Percentiles rank a stretch among this genome's conserved stretches.
phyloP scores from a whole-genome alignment of 208 protist genomes.

The Wallacemonas sp. region DNA sequence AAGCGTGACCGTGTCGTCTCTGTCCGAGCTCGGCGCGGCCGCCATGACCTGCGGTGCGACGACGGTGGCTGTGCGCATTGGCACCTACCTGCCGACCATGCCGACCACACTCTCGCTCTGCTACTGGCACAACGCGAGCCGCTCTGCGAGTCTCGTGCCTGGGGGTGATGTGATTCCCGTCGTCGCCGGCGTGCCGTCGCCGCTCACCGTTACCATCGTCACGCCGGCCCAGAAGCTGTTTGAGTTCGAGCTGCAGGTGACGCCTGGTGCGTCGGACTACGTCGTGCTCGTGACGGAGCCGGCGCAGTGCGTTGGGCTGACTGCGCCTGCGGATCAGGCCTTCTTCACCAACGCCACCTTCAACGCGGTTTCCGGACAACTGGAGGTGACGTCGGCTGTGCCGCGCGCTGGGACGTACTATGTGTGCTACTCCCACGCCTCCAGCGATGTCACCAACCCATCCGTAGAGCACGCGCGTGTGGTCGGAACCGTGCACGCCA shows the following conservation, averaged over 20 bases:
- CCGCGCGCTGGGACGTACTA: constrained; percentile 61
- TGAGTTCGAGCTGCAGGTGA: constrained; percentile 39
- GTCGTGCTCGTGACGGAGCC: constrained; percentile 50
- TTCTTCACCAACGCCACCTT: constrained; percentile 33
- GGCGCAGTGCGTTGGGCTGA: constrained; percentile 46
- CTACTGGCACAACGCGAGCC: constrained; percentile 48
- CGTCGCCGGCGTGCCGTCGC: constrained; percentile 42
- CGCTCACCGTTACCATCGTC: constrained; percentile 20
- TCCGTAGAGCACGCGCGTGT: constrained; percentile 68
- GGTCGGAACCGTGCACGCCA: constrained; percentile 58
- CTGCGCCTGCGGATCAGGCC: constrained; percentile 20
- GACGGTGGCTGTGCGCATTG: constrained; percentile 5
- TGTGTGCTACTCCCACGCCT: constrained; percentile 79
- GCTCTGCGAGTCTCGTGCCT: constrained; percentile 24
- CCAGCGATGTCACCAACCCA: constrained; percentile 19
- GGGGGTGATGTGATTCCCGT: constrained; percentile 41
- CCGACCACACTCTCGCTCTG: constrained; percentile 46
- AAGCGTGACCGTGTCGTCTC: constrained; percentile 2
- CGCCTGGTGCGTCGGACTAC: constrained; percentile 56
- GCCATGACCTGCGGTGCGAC: constrained; percentile 26
- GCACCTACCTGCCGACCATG: neutral
- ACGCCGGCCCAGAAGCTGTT: constrained; percentile 42
- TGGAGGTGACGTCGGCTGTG: constrained; percentile 50
- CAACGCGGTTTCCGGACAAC: constrained; percentile 14
- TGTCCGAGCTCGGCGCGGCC: constrained; percentile 27